These are phyloP conservation scores for Zelonia costaricensis DNA, from an alignment of 208 protist species.

Conservation along the genomic window DNA sequence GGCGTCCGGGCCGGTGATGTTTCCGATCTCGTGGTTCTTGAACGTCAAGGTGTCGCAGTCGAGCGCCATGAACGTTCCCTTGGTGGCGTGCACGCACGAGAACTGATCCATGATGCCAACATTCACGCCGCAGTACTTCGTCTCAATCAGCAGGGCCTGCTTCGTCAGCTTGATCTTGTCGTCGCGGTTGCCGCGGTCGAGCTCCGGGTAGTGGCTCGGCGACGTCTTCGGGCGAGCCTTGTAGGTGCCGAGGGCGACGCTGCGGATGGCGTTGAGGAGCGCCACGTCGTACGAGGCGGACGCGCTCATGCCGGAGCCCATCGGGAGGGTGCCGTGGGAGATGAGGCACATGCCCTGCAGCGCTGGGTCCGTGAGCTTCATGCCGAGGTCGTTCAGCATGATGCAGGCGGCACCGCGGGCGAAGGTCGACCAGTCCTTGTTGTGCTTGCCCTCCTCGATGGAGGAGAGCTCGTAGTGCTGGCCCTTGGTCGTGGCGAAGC, in stretches of 20 bases:
- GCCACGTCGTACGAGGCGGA: conserved; percentile 67
- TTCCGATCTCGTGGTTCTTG: conserved; percentile 45
- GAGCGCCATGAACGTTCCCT: conserved; percentile 54
- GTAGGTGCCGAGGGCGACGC: conserved; percentile 30
- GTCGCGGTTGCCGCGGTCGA: conserved; percentile 28
- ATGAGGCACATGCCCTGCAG: conserved; percentile 53
- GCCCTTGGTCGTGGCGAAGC: conserved; percentile 42
- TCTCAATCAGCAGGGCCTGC: conserved; percentile 70
- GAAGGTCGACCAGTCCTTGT: conserved; percentile 59
- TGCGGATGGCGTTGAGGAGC: conserved; percentile 42
- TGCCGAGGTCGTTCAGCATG: conserved; percentile 39
- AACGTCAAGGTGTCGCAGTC: conserved; percentile 76
- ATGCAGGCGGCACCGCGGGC: conserved; percentile 41
- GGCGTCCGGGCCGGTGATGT: conserved; percentile 42
- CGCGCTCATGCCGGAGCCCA: conserved; percentile 76
- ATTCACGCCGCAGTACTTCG: conserved; percentile 72
- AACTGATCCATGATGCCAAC: conserved; percentile 93
- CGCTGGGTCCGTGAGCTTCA: conserved; percentile 36
- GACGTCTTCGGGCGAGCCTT: conserved; percentile 6
- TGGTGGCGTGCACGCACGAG: conserved; percentile 69
- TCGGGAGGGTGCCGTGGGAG: conserved; percentile 62
- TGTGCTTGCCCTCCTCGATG: conserved; percentile 29
- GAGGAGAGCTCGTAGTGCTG: conserved; percentile 37
- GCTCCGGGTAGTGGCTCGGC: conserved; percentile 31
- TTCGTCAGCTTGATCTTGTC: conserved; percentile 49